phyloP scores from a whole-genome alignment of 179 eudicot species.

The Vitellaria paradoxa region DNA sequence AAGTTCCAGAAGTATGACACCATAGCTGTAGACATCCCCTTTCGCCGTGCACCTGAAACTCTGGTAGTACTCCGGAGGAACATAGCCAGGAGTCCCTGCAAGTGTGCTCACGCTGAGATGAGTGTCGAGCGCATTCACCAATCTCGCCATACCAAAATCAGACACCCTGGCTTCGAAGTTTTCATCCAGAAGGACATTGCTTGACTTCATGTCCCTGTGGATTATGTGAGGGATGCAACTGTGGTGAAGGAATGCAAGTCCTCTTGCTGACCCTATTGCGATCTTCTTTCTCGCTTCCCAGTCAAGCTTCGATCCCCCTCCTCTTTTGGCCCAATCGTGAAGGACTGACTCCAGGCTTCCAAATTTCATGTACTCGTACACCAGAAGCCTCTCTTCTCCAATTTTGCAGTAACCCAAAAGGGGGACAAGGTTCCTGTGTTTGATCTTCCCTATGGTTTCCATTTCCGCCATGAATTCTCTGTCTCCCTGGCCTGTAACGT shows the following conservation, averaged over 20 bases:
- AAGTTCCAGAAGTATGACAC: constrained; percentile 53
- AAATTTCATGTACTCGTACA: constrained; percentile 63
- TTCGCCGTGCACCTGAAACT: constrained; percentile 58
- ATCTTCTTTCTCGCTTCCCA: constrained; percentile 50
- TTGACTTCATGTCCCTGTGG: constrained; percentile 60
- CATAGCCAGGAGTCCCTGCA: constrained; percentile 64
- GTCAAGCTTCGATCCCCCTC: constrained; percentile 28
- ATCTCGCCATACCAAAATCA: constrained; percentile 67
- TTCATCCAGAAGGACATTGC: constrained; percentile 56
- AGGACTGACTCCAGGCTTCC: constrained; percentile 55
- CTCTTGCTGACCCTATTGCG: constrained; percentile 55
- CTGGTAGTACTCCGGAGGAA: constrained; percentile 64
- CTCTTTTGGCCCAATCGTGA: constrained; percentile 35
- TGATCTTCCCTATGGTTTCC: constrained; percentile 63
- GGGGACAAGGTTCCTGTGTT: constrained; percentile 53
- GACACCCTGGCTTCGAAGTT: constrained; percentile 57
- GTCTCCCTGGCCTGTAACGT: constrained; percentile 55
- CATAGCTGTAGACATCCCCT: constrained; percentile 62
- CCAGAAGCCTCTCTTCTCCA: constrained; percentile 59
- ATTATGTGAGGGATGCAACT: constrained; percentile 64
- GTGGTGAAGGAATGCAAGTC: constrained; percentile 64
- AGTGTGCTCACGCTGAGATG: constrained; percentile 65
- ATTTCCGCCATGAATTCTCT: constrained; percentile 62
- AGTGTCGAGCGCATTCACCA: constrained; percentile 53
- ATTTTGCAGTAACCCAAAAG: constrained; percentile 55